phyloP scores from a whole-genome alignment of 164 flowering plant genomes.

The Akebia trifoliata region DNA sequence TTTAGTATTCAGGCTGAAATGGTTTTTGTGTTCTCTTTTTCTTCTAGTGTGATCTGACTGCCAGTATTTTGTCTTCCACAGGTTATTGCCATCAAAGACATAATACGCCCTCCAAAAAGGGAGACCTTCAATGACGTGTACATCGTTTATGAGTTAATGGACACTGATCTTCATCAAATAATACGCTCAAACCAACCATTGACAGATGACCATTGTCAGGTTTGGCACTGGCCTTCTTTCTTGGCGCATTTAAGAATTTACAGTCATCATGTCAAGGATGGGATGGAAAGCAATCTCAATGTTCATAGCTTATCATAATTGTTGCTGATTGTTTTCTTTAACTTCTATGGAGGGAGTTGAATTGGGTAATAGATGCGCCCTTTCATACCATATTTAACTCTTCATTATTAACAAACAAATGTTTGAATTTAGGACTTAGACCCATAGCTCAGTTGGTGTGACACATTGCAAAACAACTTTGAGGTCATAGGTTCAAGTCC shows the following conservation, averaged over 20 bases:
- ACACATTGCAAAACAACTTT: no score
- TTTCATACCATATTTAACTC: no score
- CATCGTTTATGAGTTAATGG: conserved; percentile 80
- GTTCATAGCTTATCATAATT: not conserved
- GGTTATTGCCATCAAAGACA: conserved; percentile 72
- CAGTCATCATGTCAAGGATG: not conserved
- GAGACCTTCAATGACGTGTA: conserved; percentile 86
- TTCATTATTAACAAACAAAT: no score
- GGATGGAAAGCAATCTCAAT: not conserved
- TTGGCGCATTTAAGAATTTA: not conserved
- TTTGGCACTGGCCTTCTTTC: conserved; percentile 18
- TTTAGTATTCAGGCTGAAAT: not conserved
- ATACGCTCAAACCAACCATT: conserved; percentile 70
- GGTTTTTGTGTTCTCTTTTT: not conserved
- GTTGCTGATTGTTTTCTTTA: no score
- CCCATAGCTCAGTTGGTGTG: no score
- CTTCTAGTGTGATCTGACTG: not conserved
- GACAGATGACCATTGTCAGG: conserved; percentile 90
- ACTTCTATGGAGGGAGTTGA: not conserved
- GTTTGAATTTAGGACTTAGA: no score
- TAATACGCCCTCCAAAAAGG: conserved; percentile 69
- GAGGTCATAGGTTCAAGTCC: no score
- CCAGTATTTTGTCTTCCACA: conserved; percentile 20
- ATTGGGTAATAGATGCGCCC: not conserved
- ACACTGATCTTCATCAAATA: no score